Evolutionary conservation across 805 yeast species (phyloP).

Genomic region (Candida broadrunensis): DNA sequence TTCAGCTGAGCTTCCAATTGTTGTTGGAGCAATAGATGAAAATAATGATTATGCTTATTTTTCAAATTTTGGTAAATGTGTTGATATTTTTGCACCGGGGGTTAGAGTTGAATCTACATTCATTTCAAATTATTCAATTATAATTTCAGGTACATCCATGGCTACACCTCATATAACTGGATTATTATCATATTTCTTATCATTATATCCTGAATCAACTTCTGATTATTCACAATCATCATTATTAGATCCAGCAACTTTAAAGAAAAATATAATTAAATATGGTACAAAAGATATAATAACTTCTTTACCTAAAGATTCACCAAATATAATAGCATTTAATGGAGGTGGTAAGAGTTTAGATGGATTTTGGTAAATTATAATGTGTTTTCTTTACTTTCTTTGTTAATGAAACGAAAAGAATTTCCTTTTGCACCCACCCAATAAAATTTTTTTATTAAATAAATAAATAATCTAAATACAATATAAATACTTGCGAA

Average conservation of each 20-base stretch:
- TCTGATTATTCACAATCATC: slow-evolving; percentile 43
- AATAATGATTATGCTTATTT: slow-evolving; percentile 43
- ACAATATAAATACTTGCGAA: too few species aligned
- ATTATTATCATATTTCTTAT: slow-evolving; percentile 19
- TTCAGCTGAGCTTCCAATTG: slow-evolving; percentile 48
- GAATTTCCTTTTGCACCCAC: too few species aligned
- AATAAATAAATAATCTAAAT: too few species aligned
- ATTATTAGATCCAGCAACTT: slow-evolving; percentile 48
- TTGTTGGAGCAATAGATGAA: slow-evolving; percentile 60
- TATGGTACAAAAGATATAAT: slow-evolving; percentile 48
- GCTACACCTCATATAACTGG: slow-evolving; percentile 60
- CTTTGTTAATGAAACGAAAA: slow-evolving; percentile 64
- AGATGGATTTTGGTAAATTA: slow-evolving; percentile 53
- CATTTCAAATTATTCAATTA: slow-evolving; percentile 48
- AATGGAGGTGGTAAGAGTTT: slow-evolving; percentile 58
- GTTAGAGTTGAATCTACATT: slow-evolving; percentile 53
- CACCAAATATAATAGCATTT: slow-evolving; percentile 57
- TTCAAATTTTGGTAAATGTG: slow-evolving; percentile 52
- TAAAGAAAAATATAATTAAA: slow-evolving; percentile 50
- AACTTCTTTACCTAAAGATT: slow-evolving; percentile 46
- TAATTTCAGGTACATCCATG: slow-evolving; percentile 60
- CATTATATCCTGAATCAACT: slow-evolving; percentile 48
- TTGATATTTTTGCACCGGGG: slow-evolving; percentile 53
- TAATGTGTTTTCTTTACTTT: slow-evolving; percentile 63
- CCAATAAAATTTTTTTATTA: too few species aligned